Evolutionary conservation across 352 stramenopile genomes (phyloP).

Genomic region (Blastocystis sp.): DNA sequence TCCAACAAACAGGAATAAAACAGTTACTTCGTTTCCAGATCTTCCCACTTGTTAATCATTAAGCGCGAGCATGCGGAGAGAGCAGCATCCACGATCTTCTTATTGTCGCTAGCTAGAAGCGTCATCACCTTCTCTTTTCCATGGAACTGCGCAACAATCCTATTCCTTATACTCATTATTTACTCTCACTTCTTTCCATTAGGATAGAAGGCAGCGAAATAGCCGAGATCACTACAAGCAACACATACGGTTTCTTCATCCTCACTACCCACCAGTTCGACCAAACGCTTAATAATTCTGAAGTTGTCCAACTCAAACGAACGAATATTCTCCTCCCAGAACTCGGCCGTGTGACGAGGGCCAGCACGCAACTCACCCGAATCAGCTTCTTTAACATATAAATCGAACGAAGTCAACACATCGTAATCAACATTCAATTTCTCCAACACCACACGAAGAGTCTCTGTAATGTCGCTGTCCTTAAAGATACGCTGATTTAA

Average conservation of each 20-base stretch:
- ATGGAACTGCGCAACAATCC: conserved; percentile 55
- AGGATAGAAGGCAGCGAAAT: conserved; percentile 33
- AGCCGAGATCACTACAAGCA: conserved; percentile 15
- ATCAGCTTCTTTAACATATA: conserved; percentile 25
- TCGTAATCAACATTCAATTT: conserved; percentile 54
- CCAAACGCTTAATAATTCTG: conserved; percentile 43
- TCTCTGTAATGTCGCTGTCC: conserved; percentile 43
- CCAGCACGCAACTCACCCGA: background rate
- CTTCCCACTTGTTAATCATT: conserved; percentile 57
- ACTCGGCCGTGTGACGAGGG: conserved; percentile 38
- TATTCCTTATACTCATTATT: background rate
- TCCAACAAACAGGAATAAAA: background rate
- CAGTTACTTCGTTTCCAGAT: conserved; percentile 37
- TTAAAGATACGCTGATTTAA: conserved; percentile 59
- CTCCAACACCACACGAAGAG: conserved; percentile 40
- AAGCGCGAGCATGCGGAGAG: conserved; percentile 58
- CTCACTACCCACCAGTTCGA: background rate
- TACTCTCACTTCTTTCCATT: conserved; percentile 30
- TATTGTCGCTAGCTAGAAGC: conserved; percentile 49
- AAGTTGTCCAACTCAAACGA: conserved; percentile 57
- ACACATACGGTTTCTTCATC: conserved; percentile 45
- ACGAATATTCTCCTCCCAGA: conserved; percentile 61
- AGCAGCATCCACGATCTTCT: conserved; percentile 28
- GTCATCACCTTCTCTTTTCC: conserved; percentile 58
- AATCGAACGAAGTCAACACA: conserved; percentile 51